A percentile compares a stretch with the other conserved stretches of the same genome.
These are phyloP conservation scores for Pseudogymnoascus sp. DNA, from an alignment of 2,329 filamentous ascomycete species.

Conservation along the genomic window DNA sequence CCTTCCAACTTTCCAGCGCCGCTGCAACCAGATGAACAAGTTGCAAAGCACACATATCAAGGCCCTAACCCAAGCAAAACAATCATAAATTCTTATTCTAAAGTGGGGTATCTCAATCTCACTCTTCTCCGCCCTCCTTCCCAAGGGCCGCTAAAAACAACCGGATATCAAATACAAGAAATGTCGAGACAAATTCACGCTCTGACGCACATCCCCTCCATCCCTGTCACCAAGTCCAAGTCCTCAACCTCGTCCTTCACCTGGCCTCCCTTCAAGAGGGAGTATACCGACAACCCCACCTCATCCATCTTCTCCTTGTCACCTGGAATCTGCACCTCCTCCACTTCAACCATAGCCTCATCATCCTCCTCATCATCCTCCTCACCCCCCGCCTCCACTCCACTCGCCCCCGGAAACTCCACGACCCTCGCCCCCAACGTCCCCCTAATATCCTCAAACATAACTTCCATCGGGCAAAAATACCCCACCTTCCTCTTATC, in stretches of 20 bases:
- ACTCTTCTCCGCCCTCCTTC: background rate
- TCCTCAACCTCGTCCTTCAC: background rate
- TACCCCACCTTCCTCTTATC: constrained; percentile 74
- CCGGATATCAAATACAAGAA: background rate
- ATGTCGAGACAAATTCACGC: background rate
- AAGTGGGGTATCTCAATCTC: constrained; percentile 3
- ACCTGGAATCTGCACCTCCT: background rate
- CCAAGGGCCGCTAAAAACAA: background rate
- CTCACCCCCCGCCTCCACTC: background rate
- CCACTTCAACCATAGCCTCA: background rate
- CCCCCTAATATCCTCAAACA: constrained; percentile 75
- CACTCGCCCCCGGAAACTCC: constrained; percentile 47
- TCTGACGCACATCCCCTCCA: constrained; percentile 7
- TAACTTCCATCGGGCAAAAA: constrained; percentile 89
- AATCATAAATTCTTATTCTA: constrained; percentile 1
- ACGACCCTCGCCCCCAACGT: constrained; percentile 64
- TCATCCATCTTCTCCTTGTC: background rate
- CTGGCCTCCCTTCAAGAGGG: background rate
- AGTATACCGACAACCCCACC: background rate
- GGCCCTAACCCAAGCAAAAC: background rate
- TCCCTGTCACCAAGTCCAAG: background rate
- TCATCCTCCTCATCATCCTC: background rate
- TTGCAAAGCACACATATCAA: background rate
- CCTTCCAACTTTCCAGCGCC: background rate
- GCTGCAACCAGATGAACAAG: too few relatives aligned